phyloP scores from a whole-genome alignment of 73 alveolate genomes.

The Blepharisma japonicum region DNA sequence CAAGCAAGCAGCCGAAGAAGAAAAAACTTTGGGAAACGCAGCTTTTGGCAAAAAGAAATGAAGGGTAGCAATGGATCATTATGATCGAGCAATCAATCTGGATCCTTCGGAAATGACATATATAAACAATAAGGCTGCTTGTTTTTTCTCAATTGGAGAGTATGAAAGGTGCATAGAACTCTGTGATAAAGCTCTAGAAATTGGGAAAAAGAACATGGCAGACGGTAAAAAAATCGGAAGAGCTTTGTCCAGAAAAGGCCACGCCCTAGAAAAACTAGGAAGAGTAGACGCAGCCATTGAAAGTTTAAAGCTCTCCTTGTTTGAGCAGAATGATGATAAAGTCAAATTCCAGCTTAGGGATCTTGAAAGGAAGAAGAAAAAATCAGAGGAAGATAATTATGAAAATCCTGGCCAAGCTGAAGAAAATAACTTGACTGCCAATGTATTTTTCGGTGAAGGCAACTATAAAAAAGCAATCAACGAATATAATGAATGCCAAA shows the following conservation, averaged over 20 bases:
- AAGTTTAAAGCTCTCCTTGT: slow-evolving; percentile 59
- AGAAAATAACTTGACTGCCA: slow-evolving; percentile 81
- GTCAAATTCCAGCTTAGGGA: slow-evolving; percentile 71
- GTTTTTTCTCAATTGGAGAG: slow-evolving; percentile 77
- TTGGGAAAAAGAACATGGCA: slow-evolving; percentile 43
- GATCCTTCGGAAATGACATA: slow-evolving; percentile 68
- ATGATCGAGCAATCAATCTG: slow-evolving; percentile 76
- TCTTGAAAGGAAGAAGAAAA: slow-evolving; percentile 71
- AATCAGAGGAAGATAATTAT: slow-evolving; percentile 64
- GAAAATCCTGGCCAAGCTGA: slow-evolving; percentile 87
- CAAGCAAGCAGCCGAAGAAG: slow-evolving; percentile 60
- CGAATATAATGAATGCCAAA: slow-evolving; percentile 80
- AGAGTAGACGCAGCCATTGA: slow-evolving; percentile 68
- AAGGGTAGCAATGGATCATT: slow-evolving; percentile 75
- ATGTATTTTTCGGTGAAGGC: slow-evolving; percentile 70
- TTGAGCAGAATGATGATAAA: slow-evolving; percentile 67
- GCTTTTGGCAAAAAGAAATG: slow-evolving; percentile 75
- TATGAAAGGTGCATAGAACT: slow-evolving; percentile 72
- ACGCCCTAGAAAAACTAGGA: slow-evolving; percentile 51
- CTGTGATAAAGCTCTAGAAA: slow-evolving; percentile 73
- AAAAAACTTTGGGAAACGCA: slow-evolving; percentile 81
- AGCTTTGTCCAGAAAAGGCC: slow-evolving; percentile 74
- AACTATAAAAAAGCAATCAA: slow-evolving; percentile 84
- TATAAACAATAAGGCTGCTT: slow-evolving; percentile 84
- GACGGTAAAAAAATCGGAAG: slow-evolving; percentile 51